A percentile compares a stretch with the other conserved stretches of the same genome.
Conservation (phyloP, 495 filamentous ascomycete species). For the Penicillium egyptiacum region DNA sequence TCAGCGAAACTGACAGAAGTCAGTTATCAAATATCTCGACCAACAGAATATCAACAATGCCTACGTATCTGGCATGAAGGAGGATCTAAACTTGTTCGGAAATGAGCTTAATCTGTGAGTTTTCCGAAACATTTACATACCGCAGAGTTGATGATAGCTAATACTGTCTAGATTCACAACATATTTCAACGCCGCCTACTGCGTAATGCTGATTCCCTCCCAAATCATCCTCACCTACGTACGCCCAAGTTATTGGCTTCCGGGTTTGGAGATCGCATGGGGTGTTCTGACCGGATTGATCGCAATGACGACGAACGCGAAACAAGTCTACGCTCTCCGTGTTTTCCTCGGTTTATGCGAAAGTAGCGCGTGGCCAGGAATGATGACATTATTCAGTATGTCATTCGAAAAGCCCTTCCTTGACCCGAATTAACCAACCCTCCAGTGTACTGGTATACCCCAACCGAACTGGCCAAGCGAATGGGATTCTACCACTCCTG, state of each 20-base stretch:
- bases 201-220: constrained; percentile 59
- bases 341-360: constrained; percentile 37
- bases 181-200: constrained; percentile 59
- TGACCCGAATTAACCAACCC: neutral
- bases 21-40: constrained; percentile 56
- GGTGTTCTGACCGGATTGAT: constrained; percentile 33
- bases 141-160: neutral
- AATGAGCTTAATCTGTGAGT: constrained; percentile 44
- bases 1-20: neutral
- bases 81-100: constrained; percentile 42
- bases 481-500: constrained; percentile 45
- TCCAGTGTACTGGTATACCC: constrained; percentile 38
- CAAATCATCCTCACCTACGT: constrained; percentile 55
- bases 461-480: constrained; percentile 48
- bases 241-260: constrained; percentile 57
- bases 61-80: constrained; percentile 45
- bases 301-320: constrained; percentile 28
- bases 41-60: constrained; percentile 57
- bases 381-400: constrained; percentile 37
- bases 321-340: constrained; percentile 31
- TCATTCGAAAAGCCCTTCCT: neutral
- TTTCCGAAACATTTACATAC: neutral
- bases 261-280: constrained; percentile 54
- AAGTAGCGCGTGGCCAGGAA: constrained; percentile 35
- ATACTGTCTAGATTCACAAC: constrained; percentile 36